Conservation (phyloP, 306 rosid species). For the Dryas drummondii region DNA sequence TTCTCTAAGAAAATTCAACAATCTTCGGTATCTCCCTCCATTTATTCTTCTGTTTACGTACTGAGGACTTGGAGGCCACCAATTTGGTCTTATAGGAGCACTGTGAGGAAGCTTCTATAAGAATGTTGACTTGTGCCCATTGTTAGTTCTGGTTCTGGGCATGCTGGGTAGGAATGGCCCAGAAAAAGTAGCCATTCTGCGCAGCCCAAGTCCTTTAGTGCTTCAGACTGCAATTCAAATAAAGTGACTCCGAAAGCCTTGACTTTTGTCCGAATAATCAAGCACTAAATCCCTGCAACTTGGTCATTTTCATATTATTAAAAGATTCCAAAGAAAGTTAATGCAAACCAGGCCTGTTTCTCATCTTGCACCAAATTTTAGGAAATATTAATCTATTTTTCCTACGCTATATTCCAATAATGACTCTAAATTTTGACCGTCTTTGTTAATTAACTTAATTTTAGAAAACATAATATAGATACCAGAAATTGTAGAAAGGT, state of each 20-base stretch:
- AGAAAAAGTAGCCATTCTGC: slow-evolving; percentile 24
- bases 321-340: background rate
- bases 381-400: no score
- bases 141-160: slow-evolving; percentile 49
- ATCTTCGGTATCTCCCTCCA: no score
- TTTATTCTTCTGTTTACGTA: no score
- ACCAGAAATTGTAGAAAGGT: no score
- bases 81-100: slow-evolving; percentile 47
- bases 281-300: slow-evolving; percentile 34
- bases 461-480: no score
- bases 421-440: no score
- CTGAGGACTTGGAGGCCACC: slow-evolving; percentile 45
- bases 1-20: no score
- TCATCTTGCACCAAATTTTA: no score
- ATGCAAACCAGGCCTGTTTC: background rate
- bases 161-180: slow-evolving; percentile 44
- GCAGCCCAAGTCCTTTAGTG: slow-evolving; percentile 36
- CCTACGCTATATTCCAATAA: no score
- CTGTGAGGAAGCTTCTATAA: slow-evolving; percentile 34
- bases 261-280: slow-evolving; percentile 38
- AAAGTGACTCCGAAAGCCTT: slow-evolving; percentile 29
- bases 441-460: no score
- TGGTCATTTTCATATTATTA: background rate
- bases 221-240: slow-evolving; percentile 51
- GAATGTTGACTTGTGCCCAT: slow-evolving; percentile 39